These are phyloP conservation scores for Mucor irregularis DNA, from an alignment of 371 early-diverging fungal species.

Conservation along the genomic window DNA sequence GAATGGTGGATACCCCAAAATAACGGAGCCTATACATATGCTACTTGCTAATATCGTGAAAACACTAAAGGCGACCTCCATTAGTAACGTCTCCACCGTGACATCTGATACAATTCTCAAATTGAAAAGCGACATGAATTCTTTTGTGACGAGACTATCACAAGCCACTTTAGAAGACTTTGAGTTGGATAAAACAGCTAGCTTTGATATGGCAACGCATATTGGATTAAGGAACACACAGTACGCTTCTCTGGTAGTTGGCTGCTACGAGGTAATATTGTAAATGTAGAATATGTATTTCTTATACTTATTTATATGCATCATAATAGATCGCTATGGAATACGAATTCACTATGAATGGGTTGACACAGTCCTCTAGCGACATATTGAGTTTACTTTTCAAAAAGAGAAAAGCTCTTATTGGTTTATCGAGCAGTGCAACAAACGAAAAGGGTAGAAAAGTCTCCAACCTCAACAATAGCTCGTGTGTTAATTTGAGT, in stretches of 20 bases:
- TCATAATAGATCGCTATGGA: constrained; percentile 45
- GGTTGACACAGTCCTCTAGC: constrained; percentile 24
- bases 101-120: background rate
- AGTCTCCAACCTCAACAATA: background rate
- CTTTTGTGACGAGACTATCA: constrained; percentile 29
- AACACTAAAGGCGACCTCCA: constrained; percentile 10
- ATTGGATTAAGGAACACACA: constrained; percentile 53
- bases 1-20: constrained; percentile 34
- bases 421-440: constrained; percentile 31
- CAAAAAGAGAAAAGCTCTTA: constrained; percentile 31
- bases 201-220: constrained; percentile 50
- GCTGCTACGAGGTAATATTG: constrained; percentile 51
- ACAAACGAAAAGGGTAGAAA: constrained; percentile 43
- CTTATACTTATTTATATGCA: background rate
- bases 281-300: background rate
- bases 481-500: constrained; percentile 27
- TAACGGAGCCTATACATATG: constrained; percentile 43
- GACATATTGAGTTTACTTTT: constrained; percentile 38
- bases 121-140: constrained; percentile 16
- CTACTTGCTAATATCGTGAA: constrained; percentile 37
- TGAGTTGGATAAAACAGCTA: constrained; percentile 56
- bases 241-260: constrained; percentile 45
- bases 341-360: constrained; percentile 28
- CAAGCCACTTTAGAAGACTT: constrained; percentile 55
- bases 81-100: constrained; percentile 1